A percentile compares a stretch with the other conserved stretches of the same genome.
Conservation (phyloP, 306 rosid species). For the Rosa lucieae region DNA sequence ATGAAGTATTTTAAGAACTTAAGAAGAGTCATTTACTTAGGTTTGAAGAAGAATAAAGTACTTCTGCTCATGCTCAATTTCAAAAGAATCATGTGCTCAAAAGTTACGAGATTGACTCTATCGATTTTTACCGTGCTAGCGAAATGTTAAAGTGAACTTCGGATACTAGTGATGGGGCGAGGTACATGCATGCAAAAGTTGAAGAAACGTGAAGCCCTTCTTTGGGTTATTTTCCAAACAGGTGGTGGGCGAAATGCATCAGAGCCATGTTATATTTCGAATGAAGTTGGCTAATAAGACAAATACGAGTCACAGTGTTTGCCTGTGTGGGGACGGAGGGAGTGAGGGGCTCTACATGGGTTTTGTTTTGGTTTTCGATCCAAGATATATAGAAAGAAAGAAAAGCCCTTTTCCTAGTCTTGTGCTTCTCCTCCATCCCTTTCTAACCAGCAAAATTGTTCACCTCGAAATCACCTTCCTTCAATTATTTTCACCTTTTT, state of each 20-base stretch:
- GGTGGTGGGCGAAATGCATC: constrained; percentile 9
- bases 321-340: constrained; percentile 5
- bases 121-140: too few species aligned
- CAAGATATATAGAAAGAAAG: not conserved
- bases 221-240: constrained; percentile 13
- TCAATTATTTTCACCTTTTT: constrained; percentile 17
- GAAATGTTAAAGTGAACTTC: not conserved
- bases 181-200: not conserved
- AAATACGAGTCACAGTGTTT: constrained; percentile 1
- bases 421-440: not conserved
- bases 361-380: constrained; percentile 17
- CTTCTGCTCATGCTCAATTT: not conserved
- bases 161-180: not conserved
- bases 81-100: not conserved
- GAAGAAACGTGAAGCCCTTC: not conserved
- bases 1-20: not conserved
- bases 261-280: constrained; percentile 1
- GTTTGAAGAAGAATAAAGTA: too few species aligned
- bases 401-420: not conserved
- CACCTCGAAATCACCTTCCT: constrained; percentile 15
- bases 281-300: constrained; percentile 23
- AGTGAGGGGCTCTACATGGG: not conserved
- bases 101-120: too few species aligned
- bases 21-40: not conserved
- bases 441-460: constrained; percentile 7